phyloP scores from a whole-genome alignment of 768 basidiomycete species.

The Kwoniella europaea region DNA sequence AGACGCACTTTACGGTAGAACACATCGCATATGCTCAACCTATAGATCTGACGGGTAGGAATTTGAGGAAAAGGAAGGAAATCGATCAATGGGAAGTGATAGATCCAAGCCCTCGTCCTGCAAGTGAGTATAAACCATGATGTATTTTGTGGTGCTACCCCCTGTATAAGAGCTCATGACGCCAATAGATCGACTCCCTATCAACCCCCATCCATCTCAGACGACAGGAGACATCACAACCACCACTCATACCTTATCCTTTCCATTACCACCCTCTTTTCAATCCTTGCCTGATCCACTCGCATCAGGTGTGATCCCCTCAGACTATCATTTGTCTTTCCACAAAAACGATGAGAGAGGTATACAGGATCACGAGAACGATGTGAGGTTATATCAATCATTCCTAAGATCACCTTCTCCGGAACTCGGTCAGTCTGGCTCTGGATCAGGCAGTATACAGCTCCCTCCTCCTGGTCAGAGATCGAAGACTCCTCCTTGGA shows the following conservation, averaged over 20 bases:
- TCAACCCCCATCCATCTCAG: constrained; percentile 20
- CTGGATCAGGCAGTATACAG: constrained; percentile 5
- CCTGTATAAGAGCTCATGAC: neutral
- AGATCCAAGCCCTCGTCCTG: constrained; percentile 2
- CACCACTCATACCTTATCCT: constrained; percentile 21
- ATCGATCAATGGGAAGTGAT: constrained; percentile 21
- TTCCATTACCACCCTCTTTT: constrained; percentile 26
- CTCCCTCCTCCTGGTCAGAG: constrained; percentile 17
- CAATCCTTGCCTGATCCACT: constrained; percentile 10
- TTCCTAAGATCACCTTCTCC: constrained; percentile 23
- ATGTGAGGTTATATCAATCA: constrained; percentile 8
- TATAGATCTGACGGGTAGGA: constrained; percentile 15
- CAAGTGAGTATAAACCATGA: constrained; percentile 7
- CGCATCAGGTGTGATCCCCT: neutral
- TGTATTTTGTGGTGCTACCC: neutral
- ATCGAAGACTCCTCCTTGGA: constrained; percentile 1
- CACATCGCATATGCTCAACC: constrained; percentile 22
- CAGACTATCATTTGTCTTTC: no score
- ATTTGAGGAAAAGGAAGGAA: constrained; percentile 4
- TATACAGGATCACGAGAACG: constrained; percentile 13
- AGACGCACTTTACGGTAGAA: constrained; percentile 23
- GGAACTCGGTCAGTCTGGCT: neutral
- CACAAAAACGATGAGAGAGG: neutral
- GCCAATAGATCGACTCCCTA: constrained; percentile 4
- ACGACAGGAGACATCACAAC: constrained; percentile 30